Evolutionary conservation across 2,329 filamentous ascomycete species (phyloP).

Genomic region (Zymoseptoria crescenta): DNA sequence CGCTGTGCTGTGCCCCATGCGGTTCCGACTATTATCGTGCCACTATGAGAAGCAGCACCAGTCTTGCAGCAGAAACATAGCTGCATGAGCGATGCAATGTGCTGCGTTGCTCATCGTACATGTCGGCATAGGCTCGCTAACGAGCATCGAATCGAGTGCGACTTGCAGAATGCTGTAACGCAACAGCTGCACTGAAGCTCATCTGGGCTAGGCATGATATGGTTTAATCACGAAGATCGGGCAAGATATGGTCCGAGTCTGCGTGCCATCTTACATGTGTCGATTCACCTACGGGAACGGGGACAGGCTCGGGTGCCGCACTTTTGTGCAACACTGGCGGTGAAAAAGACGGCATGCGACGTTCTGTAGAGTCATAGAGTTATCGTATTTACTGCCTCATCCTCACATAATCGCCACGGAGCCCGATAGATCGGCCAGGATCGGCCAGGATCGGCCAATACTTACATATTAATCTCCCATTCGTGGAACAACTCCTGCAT

Average conservation of each 20-base stretch:
- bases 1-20: background rate
- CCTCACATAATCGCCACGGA: too few species aligned
- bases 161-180: background rate
- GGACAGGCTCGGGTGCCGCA: too few species aligned
- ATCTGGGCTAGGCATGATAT: background rate
- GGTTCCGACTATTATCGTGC: background rate
- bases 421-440: too few species aligned
- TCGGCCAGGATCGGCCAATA: background rate
- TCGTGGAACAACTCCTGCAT: slow-evolving; percentile 8
- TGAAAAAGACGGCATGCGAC: too few species aligned
- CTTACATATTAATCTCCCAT: background rate
- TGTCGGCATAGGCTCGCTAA: background rate
- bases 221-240: background rate
- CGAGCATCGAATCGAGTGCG: background rate
- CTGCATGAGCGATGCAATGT: background rate
- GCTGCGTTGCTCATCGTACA: background rate
- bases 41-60: background rate
- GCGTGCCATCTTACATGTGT: too few species aligned
- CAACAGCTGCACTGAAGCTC: background rate
- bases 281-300: too few species aligned
- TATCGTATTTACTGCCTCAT: too few species aligned
- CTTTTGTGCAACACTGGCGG: too few species aligned
- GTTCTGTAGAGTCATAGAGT: too few species aligned
- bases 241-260: background rate
- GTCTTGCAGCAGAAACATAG: background rate